Evolutionary conservation across 2,329 filamentous ascomycete genomes (phyloP), one percentile per base, ranked within the genome.

Genomic region (Truncatella angustata): DNA sequence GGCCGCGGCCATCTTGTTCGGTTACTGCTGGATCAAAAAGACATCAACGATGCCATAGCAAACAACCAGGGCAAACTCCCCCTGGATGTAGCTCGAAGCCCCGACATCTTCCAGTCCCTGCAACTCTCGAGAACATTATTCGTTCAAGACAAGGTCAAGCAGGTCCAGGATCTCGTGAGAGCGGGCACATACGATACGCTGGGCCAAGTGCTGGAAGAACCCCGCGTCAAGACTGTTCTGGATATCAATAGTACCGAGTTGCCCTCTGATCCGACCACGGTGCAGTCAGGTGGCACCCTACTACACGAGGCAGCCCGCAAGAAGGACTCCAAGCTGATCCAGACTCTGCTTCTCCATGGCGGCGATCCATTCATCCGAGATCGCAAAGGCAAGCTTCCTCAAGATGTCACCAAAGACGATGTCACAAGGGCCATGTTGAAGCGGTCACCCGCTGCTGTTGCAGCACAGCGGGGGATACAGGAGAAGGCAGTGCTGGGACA

Each of bases 341-440:
- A 97, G 66, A 81, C 96, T 16, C 79, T 99, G 11, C 77, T 99
- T 34, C 84, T 97, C 49, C 95, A 97, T 65, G 94, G 94, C 10
- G 94, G 93, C 10, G 94, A 99, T 69, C 94, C 94, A 0, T 99
- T 99, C 73, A 86, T 91, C 51, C 85, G 94, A 54, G 94, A 99
- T 70, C 89, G 91, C 62, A 96, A 91, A 73, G 94, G 94, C 45
- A 97, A 96, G 70, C 79, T 99, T 28, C 91, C 94, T 3, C 94
- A 99, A 66, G 93, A 97, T 69, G 87, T 97, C 42, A 97, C 94
- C 49, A 96, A 94, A 66, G 94, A 99, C 67, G 94, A 99, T 64
- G 83, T 84, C 54, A 96, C 91, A 14, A 84, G 87, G 53, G 85
- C 88, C 9, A 93, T 99, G 64, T 75, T 99, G 44, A 99, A 97